Percentiles rank a stretch among this genome's conserved stretches.
phyloP scores from a whole-genome alignment of 2,329 filamentous ascomycete species.

The Scytalidium lignicola region DNA sequence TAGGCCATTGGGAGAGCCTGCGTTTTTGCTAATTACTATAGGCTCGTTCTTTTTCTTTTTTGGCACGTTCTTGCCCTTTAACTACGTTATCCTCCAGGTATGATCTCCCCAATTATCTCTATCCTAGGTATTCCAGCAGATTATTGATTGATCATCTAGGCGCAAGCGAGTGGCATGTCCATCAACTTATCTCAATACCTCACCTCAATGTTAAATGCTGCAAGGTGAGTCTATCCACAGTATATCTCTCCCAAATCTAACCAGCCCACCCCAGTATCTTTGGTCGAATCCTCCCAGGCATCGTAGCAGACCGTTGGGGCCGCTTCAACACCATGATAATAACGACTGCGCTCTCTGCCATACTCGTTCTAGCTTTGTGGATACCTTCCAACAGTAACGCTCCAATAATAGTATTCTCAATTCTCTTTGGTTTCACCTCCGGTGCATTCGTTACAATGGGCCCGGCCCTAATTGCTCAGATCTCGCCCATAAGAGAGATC shows the following conservation, averaged over 20 bases:
- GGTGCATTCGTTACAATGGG: constrained; percentile 61
- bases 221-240: constrained; percentile 26
- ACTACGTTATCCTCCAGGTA: constrained; percentile 35
- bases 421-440: constrained; percentile 65
- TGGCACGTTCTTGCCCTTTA: constrained; percentile 50
- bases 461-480: constrained; percentile 63
- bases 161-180: constrained; percentile 42
- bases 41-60: constrained; percentile 41
- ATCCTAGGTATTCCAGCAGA: constrained; percentile 24
- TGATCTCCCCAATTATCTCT: constrained; percentile 25
- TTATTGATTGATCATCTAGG: constrained; percentile 15
- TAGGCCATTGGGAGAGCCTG: constrained; percentile 32
- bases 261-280: constrained; percentile 36
- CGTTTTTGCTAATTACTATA: constrained; percentile 32
- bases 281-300: constrained; percentile 50
- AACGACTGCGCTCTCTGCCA: constrained; percentile 37
- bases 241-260: not conserved
- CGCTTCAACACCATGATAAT: constrained; percentile 49
- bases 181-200: constrained; percentile 44
- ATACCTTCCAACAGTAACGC: constrained; percentile 46
- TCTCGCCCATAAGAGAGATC: constrained; percentile 64
- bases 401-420: constrained; percentile 57
- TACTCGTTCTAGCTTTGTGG: constrained; percentile 49
- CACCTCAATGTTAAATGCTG: constrained; percentile 47
- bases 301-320: constrained; percentile 47